Evolutionary conservation across 768 basidiomycete genomes (phyloP).

Genomic region (Rhodosporidiobolus sp.): DNA sequence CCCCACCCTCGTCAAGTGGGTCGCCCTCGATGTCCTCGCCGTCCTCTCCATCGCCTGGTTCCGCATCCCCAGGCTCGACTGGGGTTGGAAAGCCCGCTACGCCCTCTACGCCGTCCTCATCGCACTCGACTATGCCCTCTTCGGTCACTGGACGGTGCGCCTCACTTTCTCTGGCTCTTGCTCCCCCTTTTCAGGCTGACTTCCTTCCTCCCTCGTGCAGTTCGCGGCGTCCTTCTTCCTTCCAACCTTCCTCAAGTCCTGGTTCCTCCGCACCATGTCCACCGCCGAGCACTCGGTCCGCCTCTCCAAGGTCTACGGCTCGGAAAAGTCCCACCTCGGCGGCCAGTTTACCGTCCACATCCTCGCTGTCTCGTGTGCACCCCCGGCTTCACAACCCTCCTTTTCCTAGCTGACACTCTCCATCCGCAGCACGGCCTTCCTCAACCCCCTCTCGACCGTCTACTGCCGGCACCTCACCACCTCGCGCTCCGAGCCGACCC

Average conservation of each 20-base stretch:
- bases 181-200: neutral
- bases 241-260: constrained; percentile 21
- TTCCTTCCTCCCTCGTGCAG: neutral
- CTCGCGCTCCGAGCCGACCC: constrained; percentile 12
- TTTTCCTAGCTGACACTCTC: neutral
- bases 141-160: constrained; percentile 35
- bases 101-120: neutral
- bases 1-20: constrained; percentile 15
- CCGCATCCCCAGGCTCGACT: constrained; percentile 27
- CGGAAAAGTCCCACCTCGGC: constrained; percentile 26
- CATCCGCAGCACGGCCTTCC: constrained; percentile 28
- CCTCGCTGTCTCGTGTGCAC: constrained; percentile 35
- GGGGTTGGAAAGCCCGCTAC: constrained; percentile 26
- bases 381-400: neutral
- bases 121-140: constrained; percentile 20
- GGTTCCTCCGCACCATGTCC: constrained; percentile 21
- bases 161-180: too few species aligned
- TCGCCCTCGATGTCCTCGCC: constrained; percentile 11
- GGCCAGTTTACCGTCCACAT: constrained; percentile 38
- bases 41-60: constrained; percentile 11
- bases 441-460: constrained; percentile 32
- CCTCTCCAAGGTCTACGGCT: constrained; percentile 16
- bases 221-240: constrained; percentile 26
- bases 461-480: constrained; percentile 28
- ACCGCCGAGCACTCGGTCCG: constrained; percentile 32